A percentile compares a stretch with the other conserved stretches of the same genome.
phyloP scores from a whole-genome alignment of 1,284 basidiomycete species.

The Apiotrichum sp. region DNA sequence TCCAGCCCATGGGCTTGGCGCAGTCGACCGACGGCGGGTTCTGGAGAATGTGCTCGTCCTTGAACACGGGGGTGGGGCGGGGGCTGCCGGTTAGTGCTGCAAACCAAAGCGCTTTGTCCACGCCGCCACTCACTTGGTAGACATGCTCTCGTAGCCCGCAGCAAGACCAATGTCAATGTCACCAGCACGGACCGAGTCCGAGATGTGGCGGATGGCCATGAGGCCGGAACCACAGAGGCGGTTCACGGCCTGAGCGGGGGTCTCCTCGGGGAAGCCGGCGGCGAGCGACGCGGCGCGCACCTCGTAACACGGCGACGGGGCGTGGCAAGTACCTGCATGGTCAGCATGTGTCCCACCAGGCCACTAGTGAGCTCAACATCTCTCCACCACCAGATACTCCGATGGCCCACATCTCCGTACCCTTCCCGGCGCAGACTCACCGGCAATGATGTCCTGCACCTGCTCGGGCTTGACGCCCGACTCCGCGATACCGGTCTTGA shows the following conservation, averaged over 20 bases:
- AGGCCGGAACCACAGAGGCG: slow-evolving; percentile 77
- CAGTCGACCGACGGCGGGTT: slow-evolving; percentile 63
- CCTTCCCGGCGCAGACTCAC: slow-evolving; percentile 50
- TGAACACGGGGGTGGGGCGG: slow-evolving; percentile 64
- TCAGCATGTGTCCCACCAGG: too few relatives aligned
- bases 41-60: slow-evolving; percentile 66
- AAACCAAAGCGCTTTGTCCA: too few relatives aligned
- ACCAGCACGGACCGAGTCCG: slow-evolving; percentile 69
- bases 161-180: slow-evolving; percentile 65
- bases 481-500: slow-evolving; percentile 22
- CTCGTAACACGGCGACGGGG: slow-evolving; percentile 19
- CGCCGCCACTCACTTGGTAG: slow-evolving; percentile 30
- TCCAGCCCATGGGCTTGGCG: slow-evolving; percentile 88
- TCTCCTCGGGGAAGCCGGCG: slow-evolving; percentile 46
- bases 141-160: slow-evolving; percentile 79
- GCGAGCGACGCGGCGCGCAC: slow-evolving; percentile 19
- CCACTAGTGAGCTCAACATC: too few relatives aligned
- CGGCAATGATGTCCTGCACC: slow-evolving; percentile 54
- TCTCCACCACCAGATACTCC: too few relatives aligned
- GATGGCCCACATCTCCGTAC: too few relatives aligned
- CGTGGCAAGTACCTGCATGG: slow-evolving; percentile 12
- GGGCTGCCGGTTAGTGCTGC: slow-evolving; percentile 50
- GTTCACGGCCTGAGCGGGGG: slow-evolving; percentile 74
- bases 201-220: slow-evolving; percentile 58
- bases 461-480: slow-evolving; percentile 19